Percentiles rank a stretch among this genome's conserved stretches.
Evolutionary conservation across 805 yeast species (phyloP).

Genomic region (Peterozyma toletana): DNA sequence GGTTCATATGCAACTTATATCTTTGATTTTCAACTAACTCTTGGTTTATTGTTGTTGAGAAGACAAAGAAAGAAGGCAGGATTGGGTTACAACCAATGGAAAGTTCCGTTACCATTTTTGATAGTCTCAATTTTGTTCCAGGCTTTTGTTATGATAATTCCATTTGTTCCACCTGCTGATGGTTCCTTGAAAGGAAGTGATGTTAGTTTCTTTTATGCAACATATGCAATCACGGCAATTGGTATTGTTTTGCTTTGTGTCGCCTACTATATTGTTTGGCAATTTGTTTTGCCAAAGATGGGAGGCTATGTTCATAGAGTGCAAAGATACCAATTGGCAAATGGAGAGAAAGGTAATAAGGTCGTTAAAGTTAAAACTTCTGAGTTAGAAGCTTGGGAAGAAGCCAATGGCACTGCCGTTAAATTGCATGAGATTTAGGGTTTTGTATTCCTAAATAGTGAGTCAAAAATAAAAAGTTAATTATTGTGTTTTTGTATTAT

Average conservation of each 20-base stretch:
- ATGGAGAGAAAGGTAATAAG: slow-evolving; percentile 32
- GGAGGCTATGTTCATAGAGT: slow-evolving; percentile 26
- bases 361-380: slow-evolving; percentile 26
- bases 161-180: slow-evolving; percentile 32
- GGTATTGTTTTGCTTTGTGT: slow-evolving; percentile 26
- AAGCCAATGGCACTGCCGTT: too few relatives aligned
- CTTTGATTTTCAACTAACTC: slow-evolving; percentile 31
- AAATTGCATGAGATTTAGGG: too few relatives aligned
- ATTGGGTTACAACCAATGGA: slow-evolving; percentile 25
- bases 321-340: slow-evolving; percentile 22
- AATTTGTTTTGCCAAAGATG: slow-evolving; percentile 24
- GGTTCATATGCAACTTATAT: slow-evolving; percentile 40
- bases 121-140: slow-evolving; percentile 26
- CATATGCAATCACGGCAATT: slow-evolving; percentile 31
- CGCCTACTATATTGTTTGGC: slow-evolving; percentile 29
- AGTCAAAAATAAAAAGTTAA: too few relatives aligned
- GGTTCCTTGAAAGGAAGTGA: slow-evolving; percentile 32
- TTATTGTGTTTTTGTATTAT: too few relatives aligned
- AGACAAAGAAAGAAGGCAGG: slow-evolving; percentile 25
- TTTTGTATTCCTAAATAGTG: too few relatives aligned
- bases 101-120: slow-evolving; percentile 25
- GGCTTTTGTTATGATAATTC: slow-evolving; percentile 31
- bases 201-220: slow-evolving; percentile 33
- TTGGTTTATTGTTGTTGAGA: slow-evolving; percentile 32
- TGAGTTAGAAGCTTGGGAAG: slow-evolving; percentile 26